Base-by-base conservation (phyloP, 2,329 filamentous ascomycete species). In the Allantophomopsis cytisporea region DNA sequence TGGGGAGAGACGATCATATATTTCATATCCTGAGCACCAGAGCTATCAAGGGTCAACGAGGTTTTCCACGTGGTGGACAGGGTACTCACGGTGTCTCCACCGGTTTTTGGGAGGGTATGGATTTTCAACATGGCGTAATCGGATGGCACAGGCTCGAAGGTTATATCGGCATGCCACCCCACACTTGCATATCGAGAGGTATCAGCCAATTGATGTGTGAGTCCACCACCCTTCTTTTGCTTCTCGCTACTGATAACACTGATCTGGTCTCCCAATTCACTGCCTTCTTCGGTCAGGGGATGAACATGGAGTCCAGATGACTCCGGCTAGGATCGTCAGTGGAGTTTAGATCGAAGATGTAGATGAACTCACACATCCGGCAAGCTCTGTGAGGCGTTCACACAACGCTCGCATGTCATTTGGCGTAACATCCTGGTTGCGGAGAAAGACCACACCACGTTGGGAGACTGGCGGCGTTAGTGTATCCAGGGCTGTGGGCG, bases 181-280 rank as follows among this genome's bases (percentile, higher is more conserved):
- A 46, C 55, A 49, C 58, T 61, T 20, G 67, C 66, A 39, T 64
- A 65, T 16, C 65, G 60, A 47, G 61, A 65, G 35, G 66, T 64
- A 46, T 68, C 66, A 47, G 62, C 69, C 42, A 68, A 56, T 46
- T 66, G 60, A 50, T 70, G 64, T 21, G 67, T 69, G 42, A 70
- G 50, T 47, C 65, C 65, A 47, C 67, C 65, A 20, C 66, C 64
- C 53, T 71, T 71, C 58, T 70, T 67, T 52, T 72, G 63, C 60
- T 71, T 69, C 53, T 69, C 64, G 38, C 65, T 67, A 40, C 65
- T 70, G 52, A 76, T 74, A 39, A 73, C 67, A 40, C 62, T 68
- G 45, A 76, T 67, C 50, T 76, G 63, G 47, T 73, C 68, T 30
- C 68, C 67, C 1, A 69, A 58, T 47, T 73, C 66, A 41, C 63